These are phyloP conservation scores for Orbilia javanica DNA, from an alignment of 2,329 filamentous ascomycete genomes.

Conservation along the genomic window DNA sequence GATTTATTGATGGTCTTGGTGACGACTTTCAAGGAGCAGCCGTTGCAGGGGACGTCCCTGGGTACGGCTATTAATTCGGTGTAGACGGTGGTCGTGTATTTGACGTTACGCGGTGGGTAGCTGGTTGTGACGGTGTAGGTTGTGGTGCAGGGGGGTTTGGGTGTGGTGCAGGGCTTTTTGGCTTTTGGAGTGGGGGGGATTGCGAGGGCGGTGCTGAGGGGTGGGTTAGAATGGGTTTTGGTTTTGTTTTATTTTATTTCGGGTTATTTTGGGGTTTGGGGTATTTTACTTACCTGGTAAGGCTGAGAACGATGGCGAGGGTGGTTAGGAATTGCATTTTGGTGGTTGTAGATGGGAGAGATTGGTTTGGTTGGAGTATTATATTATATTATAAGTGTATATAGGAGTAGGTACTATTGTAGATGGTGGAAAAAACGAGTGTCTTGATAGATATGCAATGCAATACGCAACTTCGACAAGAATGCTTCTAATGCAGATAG, in stretches of 20 bases:
- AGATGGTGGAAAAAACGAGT: not conserved
- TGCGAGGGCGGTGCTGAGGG: conserved; percentile 17
- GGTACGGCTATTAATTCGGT: conserved; percentile 14
- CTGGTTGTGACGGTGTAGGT: conserved; percentile 30
- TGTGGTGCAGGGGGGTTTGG: conserved; percentile 14
- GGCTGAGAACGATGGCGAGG: conserved; percentile 27
- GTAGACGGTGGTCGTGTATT: conserved; percentile 28
- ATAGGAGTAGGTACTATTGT: too few relatives aligned
- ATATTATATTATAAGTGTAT: too few relatives aligned
- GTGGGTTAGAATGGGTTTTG: not conserved
- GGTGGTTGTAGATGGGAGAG: not conserved
- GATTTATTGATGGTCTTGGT: conserved; percentile 27
- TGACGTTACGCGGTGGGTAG: conserved; percentile 16
- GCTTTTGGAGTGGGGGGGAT: not conserved
- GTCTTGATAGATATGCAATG: not conserved
- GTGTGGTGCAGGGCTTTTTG: not conserved
- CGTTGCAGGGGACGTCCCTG: conserved; percentile 28
- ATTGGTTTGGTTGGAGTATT: not conserved
- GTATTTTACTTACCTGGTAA: conserved; percentile 20
- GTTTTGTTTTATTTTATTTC: not conserved
- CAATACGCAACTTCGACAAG: too few relatives aligned
- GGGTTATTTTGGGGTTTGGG: not conserved
- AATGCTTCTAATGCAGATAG: not conserved
- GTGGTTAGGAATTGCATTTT: conserved; percentile 41
- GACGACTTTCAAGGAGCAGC: conserved; percentile 10